These are phyloP conservation scores for Typha latifolia DNA, from an alignment of 176 grass and related monocot species.

Conservation along the genomic window DNA sequence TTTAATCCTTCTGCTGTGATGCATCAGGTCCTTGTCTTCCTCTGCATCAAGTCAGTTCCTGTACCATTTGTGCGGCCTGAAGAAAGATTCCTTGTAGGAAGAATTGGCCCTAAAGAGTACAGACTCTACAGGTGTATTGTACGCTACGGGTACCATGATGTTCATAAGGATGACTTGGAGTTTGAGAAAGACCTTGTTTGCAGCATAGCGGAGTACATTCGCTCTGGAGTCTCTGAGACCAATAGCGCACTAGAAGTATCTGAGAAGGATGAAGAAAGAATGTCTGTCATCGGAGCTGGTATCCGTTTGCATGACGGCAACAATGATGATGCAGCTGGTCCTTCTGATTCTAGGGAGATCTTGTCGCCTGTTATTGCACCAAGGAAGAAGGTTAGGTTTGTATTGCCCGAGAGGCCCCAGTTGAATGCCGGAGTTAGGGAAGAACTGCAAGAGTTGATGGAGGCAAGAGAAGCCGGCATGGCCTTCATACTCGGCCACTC, in stretches of 20 bases:
- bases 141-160: slow-evolving; percentile 82
- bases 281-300: slow-evolving; percentile 61
- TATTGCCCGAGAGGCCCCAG: slow-evolving; percentile 58
- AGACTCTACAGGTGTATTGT: slow-evolving; percentile 87
- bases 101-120: slow-evolving; percentile 84
- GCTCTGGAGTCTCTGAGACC: slow-evolving; percentile 26
- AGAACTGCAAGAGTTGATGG: slow-evolving; percentile 72
- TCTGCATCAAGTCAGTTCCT: slow-evolving; percentile 84
- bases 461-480: slow-evolving; percentile 89
- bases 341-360: slow-evolving; percentile 40
- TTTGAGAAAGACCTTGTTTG: slow-evolving; percentile 86
- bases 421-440: slow-evolving; percentile 47
- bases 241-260: slow-evolving; percentile 18
- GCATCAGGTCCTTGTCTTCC: slow-evolving; percentile 74
- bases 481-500: slow-evolving; percentile 81
- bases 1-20: neutral
- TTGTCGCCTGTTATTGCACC: slow-evolving; percentile 13
- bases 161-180: slow-evolving; percentile 83
- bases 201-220: slow-evolving; percentile 95
- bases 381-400: slow-evolving; percentile 76
- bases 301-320: slow-evolving; percentile 46
- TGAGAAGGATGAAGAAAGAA: slow-evolving; percentile 50
- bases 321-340: slow-evolving; percentile 19
- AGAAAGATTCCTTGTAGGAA: slow-evolving; percentile 71
- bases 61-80: slow-evolving; percentile 58